A percentile compares a stretch with the other conserved stretches of the same genome.
Conservation (phyloP, 1,284 basidiomycete species). For the Ceratobasidium sp. region DNA sequence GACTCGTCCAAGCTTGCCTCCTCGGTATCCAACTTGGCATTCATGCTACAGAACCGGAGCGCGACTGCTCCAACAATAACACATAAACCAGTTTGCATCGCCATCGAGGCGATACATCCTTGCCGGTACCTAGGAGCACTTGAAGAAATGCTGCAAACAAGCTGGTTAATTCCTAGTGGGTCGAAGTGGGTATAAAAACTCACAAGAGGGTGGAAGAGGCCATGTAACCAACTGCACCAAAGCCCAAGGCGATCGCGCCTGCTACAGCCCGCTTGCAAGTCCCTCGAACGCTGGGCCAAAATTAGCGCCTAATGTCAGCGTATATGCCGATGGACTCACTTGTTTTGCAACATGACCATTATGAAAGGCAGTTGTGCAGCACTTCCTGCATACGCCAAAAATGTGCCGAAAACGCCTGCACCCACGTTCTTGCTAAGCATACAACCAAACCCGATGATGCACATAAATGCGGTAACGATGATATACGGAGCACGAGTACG, state of each 20-base stretch:
- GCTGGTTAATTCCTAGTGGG: not conserved
- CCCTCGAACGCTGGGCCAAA: conserved; percentile 14
- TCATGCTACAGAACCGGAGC: conserved; percentile 10
- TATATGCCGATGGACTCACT: conserved; percentile 1
- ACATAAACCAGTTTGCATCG: conserved; percentile 15
- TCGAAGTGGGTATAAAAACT: not conserved
- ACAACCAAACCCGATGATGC: conserved; percentile 26
- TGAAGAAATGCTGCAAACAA: conserved; percentile 1
- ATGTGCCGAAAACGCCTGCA: conserved; percentile 18
- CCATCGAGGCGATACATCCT: conserved; percentile 27
- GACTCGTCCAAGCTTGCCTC: not conserved
- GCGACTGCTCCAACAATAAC: conserved; percentile 11
- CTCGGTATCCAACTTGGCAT: conserved; percentile 5
- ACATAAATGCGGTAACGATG: conserved; percentile 6
- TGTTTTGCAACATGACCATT: conserved; percentile 34
- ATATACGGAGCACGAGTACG: conserved; percentile 25
- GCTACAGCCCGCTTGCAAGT: conserved; percentile 34
- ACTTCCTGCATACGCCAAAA: conserved; percentile 28
- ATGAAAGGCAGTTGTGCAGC: conserved; percentile 21
- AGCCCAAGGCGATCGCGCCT: conserved; percentile 26
- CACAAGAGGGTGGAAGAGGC: conserved; percentile 17
- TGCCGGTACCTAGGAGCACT: conserved; percentile 27
- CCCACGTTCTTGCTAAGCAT: conserved; percentile 32
- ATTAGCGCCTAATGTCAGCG: not conserved
- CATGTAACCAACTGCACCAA: conserved; percentile 33